Evolutionary conservation across 257 asterid genomes (phyloP).

Genomic region (Solanum lignicaule): DNA sequence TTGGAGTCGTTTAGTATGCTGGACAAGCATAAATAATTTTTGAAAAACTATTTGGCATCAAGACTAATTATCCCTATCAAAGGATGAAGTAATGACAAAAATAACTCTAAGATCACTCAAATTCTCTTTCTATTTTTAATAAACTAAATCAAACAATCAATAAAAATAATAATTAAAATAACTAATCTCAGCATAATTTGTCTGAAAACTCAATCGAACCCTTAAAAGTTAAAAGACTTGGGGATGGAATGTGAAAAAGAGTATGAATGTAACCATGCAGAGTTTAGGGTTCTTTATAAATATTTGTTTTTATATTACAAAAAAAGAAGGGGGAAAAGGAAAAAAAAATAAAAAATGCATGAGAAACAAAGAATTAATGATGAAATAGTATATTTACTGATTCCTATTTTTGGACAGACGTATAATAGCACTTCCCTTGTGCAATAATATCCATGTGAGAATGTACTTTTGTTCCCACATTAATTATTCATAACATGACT

Average conservation of each 20-base stretch:
- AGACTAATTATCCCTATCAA: neutral
- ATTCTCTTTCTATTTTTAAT: no score
- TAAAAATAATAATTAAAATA: no score
- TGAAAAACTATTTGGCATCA: neutral
- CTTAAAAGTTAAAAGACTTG: neutral
- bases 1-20: no score
- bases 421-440: neutral
- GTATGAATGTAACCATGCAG: neutral
- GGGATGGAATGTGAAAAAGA: neutral
- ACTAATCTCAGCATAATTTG: neutral
- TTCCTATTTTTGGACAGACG: neutral
- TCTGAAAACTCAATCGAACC: neutral
- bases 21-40: no score
- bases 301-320: neutral
- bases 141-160: no score
- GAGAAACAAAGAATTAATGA: neutral
- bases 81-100: neutral
- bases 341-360: no score
- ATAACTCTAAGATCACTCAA: neutral
- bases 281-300: neutral
- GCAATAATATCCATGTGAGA: neutral
- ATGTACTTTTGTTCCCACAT: neutral
- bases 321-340: neutral
- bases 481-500: neutral
- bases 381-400: neutral